These are phyloP conservation scores for Flaveria linearis DNA, from an alignment of 129 eudicot genomes.

Conservation along the genomic window DNA sequence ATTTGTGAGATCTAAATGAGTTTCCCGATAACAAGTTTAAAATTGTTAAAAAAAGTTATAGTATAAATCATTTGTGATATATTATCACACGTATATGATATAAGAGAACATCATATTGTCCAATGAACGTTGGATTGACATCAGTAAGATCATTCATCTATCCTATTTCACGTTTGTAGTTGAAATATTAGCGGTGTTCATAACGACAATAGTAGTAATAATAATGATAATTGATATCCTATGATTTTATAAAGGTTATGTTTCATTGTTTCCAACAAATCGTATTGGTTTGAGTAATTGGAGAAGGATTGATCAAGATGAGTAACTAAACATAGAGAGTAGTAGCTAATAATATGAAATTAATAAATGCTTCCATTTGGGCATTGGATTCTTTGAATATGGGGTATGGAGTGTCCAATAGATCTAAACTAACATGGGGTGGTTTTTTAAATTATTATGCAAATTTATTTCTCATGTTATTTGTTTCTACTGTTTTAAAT, in stretches of 20 bases:
- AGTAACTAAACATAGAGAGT: background rate
- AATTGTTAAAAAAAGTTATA: too few species aligned
- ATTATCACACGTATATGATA: too few species aligned
- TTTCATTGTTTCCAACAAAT: background rate
- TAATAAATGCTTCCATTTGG: slow-evolving; percentile 8
- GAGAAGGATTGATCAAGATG: background rate
- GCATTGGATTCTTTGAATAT: slow-evolving; percentile 29
- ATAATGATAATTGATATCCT: too few species aligned
- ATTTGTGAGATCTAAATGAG: too few species aligned
- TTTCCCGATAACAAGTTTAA: too few species aligned
- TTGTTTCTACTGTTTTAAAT: slow-evolving; percentile 4
- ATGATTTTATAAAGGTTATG: background rate
- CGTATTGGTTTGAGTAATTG: background rate
- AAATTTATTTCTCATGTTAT: slow-evolving; percentile 11
- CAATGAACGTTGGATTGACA: too few species aligned
- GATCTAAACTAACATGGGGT: slow-evolving; percentile 29
- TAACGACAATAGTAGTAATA: too few species aligned
- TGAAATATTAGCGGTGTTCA: too few species aligned
- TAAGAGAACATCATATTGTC: too few species aligned
- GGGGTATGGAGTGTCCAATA: slow-evolving; percentile 32
- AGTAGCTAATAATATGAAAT: background rate
- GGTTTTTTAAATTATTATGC: slow-evolving; percentile 14
- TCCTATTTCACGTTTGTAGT: too few species aligned
- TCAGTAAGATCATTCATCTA: too few species aligned
- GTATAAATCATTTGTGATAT: too few species aligned